Evolutionary conservation across 148 eudicot species (phyloP).

Genomic region (Diospyros kaki): DNA sequence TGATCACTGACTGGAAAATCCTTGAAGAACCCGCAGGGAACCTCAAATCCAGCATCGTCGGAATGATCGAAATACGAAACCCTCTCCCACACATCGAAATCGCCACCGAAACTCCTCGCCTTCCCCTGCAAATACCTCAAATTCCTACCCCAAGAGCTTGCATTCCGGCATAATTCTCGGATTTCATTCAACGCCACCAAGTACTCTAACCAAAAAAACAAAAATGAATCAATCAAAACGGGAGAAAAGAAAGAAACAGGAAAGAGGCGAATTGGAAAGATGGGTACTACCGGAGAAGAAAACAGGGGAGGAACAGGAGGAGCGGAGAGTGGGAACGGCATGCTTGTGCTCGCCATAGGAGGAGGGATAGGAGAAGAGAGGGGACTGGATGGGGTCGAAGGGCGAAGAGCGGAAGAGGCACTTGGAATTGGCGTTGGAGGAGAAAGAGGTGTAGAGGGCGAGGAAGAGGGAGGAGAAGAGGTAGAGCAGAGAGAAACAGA

Average conservation of each 20-base stretch:
- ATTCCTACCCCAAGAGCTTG: constrained; percentile 13
- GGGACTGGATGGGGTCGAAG: constrained; percentile 60
- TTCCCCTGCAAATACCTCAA: constrained; percentile 54
- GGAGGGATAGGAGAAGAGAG: constrained; percentile 71
- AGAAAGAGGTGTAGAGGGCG: constrained; percentile 55
- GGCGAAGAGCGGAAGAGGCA: constrained; percentile 67
- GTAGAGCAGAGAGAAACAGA: constrained; percentile 71
- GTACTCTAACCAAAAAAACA: constrained; percentile 47
- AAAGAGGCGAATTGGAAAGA: not conserved
- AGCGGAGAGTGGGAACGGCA: constrained; percentile 67
- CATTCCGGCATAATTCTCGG: constrained; percentile 28
- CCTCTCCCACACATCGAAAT: constrained; percentile 48
- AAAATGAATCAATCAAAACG: constrained; percentile 10
- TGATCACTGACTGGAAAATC: constrained; percentile 46
- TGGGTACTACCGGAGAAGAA: constrained; percentile 56
- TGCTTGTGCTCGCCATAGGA: constrained; percentile 85
- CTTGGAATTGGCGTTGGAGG: constrained; percentile 55
- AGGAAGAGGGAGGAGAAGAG: constrained; percentile 53
- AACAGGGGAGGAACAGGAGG: constrained; percentile 84
- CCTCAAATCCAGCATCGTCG: constrained; percentile 27
- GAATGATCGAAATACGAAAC: constrained; percentile 50
- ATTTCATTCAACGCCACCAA: constrained; percentile 47
- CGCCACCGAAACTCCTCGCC: constrained; percentile 61
- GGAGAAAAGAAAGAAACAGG: not conserved
- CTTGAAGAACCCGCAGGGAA: constrained; percentile 84